Conservation (phyloP, 2,329 filamentous ascomycete genomes). For the Aureobasidium vineae region DNA sequence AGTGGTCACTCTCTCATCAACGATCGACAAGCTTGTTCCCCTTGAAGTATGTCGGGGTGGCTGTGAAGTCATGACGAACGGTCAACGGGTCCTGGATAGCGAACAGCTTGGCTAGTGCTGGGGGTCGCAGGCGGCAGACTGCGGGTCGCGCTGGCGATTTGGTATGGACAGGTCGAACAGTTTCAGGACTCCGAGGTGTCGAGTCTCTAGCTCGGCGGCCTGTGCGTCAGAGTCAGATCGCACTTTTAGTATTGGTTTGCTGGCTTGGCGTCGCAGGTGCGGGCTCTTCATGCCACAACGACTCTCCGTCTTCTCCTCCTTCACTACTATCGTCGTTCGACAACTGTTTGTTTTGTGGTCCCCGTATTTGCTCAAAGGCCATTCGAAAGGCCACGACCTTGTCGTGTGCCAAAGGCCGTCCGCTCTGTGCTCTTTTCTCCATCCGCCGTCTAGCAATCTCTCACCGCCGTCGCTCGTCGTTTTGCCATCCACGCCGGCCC, state of each 20-base stretch:
- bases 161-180: slow-evolving; percentile 5
- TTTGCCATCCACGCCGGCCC: slow-evolving; percentile 10
- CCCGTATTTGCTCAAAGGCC: slow-evolving; percentile 32
- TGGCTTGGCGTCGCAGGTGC: slow-evolving; percentile 1
- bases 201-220: background rate
- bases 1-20: background rate
- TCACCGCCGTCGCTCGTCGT: slow-evolving; percentile 20
- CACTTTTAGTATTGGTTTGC: slow-evolving; percentile 10
- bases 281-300: slow-evolving; percentile 9
- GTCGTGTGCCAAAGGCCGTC: slow-evolving; percentile 38
- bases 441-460: slow-evolving; percentile 11
- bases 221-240: background rate
- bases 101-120: background rate
- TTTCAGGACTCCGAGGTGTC: background rate
- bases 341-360: slow-evolving; percentile 45
- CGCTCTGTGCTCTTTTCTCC: slow-evolving; percentile 30
- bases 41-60: background rate
- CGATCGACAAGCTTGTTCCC: slow-evolving; percentile 10
- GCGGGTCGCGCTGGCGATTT: background rate
- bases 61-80: slow-evolving; percentile 6
- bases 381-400: slow-evolving; percentile 38
- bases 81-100: slow-evolving; percentile 4
- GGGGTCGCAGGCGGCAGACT: background rate
- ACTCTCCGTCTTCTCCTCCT: slow-evolving; percentile 25
- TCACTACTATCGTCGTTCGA: slow-evolving; percentile 27